Percentiles rank a stretch among this genome's conserved stretches.
phyloP scores from a whole-genome alignment of 345 rosid genomes.

The Salix purpurea region DNA sequence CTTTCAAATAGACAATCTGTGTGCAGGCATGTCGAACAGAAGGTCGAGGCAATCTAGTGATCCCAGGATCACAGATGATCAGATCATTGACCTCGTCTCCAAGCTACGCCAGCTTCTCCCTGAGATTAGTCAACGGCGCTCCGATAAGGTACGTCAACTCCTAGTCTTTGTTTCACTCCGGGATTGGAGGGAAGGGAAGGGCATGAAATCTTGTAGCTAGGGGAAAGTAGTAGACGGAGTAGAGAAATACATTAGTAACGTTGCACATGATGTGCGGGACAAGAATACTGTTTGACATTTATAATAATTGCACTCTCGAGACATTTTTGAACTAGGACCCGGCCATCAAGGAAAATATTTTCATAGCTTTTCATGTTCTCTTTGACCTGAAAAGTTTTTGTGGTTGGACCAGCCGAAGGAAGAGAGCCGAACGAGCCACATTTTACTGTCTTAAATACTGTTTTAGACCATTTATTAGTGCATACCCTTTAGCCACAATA shows the following conservation, averaged over 20 bases:
- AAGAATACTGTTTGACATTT: conserved; percentile 3
- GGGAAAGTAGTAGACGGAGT: background rate
- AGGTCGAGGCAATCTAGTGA: conserved; percentile 70
- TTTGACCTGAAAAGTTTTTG: conserved; percentile 24
- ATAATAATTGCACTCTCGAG: background rate
- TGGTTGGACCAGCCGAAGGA: conserved; percentile 13
- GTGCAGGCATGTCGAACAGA: conserved; percentile 65
- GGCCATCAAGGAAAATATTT: conserved; percentile 24
- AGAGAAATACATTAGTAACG: background rate
- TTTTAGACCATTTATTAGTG: background rate
- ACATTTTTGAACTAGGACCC: background rate
- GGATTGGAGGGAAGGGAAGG: background rate
- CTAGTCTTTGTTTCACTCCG: background rate
- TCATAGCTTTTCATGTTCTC: conserved; percentile 5
- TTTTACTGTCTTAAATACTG: background rate
- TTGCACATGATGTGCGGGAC: background rate
- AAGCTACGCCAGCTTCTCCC: conserved; percentile 85
- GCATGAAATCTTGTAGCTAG: background rate
- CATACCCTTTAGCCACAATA: background rate
- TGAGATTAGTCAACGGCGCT: conserved; percentile 75
- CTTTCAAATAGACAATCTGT: background rate
- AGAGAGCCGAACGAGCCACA: background rate
- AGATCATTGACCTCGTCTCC: conserved; percentile 80
- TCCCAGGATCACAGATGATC: conserved; percentile 86
- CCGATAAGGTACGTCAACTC: conserved; percentile 55